These are phyloP conservation scores for Apiotrichum gamsii DNA, from an alignment of 1,284 basidiomycete genomes.

Conservation along the genomic window DNA sequence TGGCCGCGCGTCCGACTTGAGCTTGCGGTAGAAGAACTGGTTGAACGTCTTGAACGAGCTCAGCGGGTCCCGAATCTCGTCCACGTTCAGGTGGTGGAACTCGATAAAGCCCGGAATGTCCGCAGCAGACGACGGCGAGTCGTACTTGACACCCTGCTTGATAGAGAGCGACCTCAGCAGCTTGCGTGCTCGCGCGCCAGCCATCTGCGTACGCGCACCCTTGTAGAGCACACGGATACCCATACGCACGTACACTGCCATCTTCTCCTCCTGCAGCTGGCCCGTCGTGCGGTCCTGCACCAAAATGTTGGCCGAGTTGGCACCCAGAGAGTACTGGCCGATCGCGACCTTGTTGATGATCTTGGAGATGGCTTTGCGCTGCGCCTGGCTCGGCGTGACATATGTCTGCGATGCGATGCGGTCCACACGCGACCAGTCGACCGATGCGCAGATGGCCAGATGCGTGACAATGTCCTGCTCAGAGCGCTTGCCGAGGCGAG, in stretches of 20 bases:
- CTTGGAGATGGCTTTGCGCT: conserved; percentile 93
- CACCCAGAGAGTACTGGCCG: conserved; percentile 83
- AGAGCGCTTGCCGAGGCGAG: conserved; percentile 72
- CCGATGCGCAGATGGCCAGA: conserved; percentile 84
- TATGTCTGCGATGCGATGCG: conserved; percentile 88
- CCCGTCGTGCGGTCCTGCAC: conserved; percentile 88
- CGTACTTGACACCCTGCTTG: conserved; percentile 93
- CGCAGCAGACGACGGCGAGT: conserved; percentile 70
- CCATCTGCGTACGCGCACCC: conserved; percentile 83
- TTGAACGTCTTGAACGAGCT: conserved; percentile 87
- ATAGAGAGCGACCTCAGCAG: conserved; percentile 83
- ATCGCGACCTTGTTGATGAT: conserved; percentile 74
- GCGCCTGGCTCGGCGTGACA: conserved; percentile 90
- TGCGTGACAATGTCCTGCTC: conserved; percentile 92
- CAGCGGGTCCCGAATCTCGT: conserved; percentile 76
- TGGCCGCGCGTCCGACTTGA: conserved; percentile 75
- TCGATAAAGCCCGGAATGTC: conserved; percentile 84
- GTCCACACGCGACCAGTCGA: conserved; percentile 85
- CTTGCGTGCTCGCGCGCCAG: conserved; percentile 72
- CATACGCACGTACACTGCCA: conserved; percentile 76
- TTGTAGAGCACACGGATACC: conserved; percentile 92
- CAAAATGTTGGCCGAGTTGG: conserved; percentile 81
- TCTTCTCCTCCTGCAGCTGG: conserved; percentile 93
- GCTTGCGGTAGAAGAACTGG: conserved; percentile 78
- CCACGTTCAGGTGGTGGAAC: conserved; percentile 77